Percentiles rank a stretch among this genome's conserved stretches.
These are phyloP conservation scores for Xanthoconium purpureum DNA, from an alignment of 768 basidiomycete species.

Conservation along the genomic window DNA sequence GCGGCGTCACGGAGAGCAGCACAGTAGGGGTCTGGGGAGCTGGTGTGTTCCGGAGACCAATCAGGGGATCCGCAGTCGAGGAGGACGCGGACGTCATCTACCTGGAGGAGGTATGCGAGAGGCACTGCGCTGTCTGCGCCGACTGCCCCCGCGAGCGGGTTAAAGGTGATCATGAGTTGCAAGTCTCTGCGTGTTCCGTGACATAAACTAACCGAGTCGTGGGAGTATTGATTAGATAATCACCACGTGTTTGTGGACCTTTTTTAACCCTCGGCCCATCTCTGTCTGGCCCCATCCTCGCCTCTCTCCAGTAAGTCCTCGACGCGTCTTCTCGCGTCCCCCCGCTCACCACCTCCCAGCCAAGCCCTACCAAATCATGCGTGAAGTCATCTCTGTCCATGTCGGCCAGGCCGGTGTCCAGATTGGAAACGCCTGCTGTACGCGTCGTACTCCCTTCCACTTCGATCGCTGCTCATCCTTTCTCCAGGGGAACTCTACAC, in stretches of 20 bases:
- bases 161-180: conserved; percentile 74
- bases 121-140: conserved; percentile 61
- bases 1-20: conserved; percentile 46
- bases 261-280: conserved; percentile 40
- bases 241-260: conserved; percentile 34
- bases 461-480: conserved; percentile 16
- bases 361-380: conserved; percentile 49
- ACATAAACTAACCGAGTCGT: conserved; percentile 19
- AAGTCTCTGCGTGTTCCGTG: not conserved
- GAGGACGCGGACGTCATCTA: conserved; percentile 91
- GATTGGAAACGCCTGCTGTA: conserved; percentile 98
- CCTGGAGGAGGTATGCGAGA: conserved; percentile 82
- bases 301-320: conserved; percentile 28
- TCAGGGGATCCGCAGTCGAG: conserved; percentile 94
- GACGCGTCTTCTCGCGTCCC: conserved; percentile 31
- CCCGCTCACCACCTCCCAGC: conserved; percentile 9
- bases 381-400: conserved; percentile 97
- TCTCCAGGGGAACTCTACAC: conserved; percentile 94
- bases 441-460: conserved; percentile 12
- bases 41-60: conserved; percentile 61
- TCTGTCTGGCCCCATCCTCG: conserved; percentile 30
- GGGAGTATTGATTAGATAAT: conserved; percentile 31
- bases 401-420: conserved; percentile 99
- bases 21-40: conserved; percentile 50
- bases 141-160: conserved; percentile 83